These are phyloP conservation scores for Sclerotiophoma versabilis DNA, from an alignment of 2,329 filamentous ascomycete species.

Conservation along the genomic window DNA sequence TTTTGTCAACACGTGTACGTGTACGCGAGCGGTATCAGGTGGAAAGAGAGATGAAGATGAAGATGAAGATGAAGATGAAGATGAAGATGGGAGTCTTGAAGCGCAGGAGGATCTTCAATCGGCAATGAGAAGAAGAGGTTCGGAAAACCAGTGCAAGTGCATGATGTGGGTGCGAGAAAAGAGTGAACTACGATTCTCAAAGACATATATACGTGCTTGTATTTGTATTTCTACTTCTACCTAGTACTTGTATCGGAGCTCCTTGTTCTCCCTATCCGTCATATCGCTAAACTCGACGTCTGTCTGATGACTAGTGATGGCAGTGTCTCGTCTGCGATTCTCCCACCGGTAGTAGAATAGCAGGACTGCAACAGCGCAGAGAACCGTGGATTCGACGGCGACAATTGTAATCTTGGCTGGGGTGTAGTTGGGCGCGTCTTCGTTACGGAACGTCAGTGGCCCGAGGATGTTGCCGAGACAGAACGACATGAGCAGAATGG, in stretches of 20 bases:
- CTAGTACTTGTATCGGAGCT: conserved; percentile 26
- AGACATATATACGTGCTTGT: no score
- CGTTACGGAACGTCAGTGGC: conserved; percentile 50
- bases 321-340: conserved; percentile 41
- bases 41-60: no score
- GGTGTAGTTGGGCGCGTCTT: conserved; percentile 45
- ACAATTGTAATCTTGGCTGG: conserved; percentile 56
- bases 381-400: conserved; percentile 38
- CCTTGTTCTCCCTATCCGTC: conserved; percentile 45
- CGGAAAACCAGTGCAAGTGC: no score
- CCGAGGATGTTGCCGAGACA: conserved; percentile 52
- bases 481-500: conserved; percentile 52
- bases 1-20: no score
- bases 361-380: conserved; percentile 48
- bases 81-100: no score
- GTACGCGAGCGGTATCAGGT: no score
- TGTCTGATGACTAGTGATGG: conserved; percentile 11
- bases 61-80: no score
- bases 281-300: conserved; percentile 48
- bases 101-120: no score
- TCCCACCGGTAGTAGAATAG: conserved; percentile 38
- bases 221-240: no score
- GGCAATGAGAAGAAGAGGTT: no score
- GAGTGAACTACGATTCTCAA: no score
- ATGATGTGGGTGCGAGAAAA: no score